Percentiles rank a stretch among this genome's conserved stretches.
phyloP scores from a whole-genome alignment of 140 eudicot species.

The Stevia rebaudiana region DNA sequence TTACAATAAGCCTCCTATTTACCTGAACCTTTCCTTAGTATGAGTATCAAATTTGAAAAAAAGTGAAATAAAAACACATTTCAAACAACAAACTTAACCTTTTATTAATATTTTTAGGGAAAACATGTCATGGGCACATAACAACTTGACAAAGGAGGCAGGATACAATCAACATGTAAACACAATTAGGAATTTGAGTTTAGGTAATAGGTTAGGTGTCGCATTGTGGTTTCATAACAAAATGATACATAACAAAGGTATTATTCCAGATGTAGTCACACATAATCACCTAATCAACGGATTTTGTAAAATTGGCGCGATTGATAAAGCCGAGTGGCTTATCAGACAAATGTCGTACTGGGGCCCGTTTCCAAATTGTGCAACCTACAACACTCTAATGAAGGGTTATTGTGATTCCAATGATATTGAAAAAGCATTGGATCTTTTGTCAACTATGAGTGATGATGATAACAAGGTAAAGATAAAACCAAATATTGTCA shows the following conservation, averaged over 20 bases:
- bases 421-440: constrained; percentile 59
- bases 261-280: constrained; percentile 53
- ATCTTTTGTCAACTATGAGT: constrained; percentile 50
- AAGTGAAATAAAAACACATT: background rate
- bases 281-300: constrained; percentile 72
- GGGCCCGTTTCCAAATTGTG: constrained; percentile 74
- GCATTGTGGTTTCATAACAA: constrained; percentile 51
- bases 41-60: background rate
- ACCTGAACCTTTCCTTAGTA: no score
- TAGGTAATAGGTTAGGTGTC: constrained; percentile 57
- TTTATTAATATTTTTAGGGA: constrained; percentile 45
- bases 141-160: constrained; percentile 20
- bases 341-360: constrained; percentile 43
- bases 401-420: constrained; percentile 58
- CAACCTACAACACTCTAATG: constrained; percentile 68
- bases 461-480: constrained; percentile 26
- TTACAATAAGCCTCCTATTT: no score
- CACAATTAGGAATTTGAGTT: constrained; percentile 47
- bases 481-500: constrained; percentile 60
- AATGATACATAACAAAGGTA: constrained; percentile 36
- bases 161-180: constrained; percentile 31
- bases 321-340: constrained; percentile 69
- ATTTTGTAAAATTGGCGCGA: constrained; percentile 50
- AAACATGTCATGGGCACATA: constrained; percentile 39
- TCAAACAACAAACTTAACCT: background rate